Conservation (phyloP, 495 filamentous ascomycete species). For the Terfezia boudieri region DNA sequence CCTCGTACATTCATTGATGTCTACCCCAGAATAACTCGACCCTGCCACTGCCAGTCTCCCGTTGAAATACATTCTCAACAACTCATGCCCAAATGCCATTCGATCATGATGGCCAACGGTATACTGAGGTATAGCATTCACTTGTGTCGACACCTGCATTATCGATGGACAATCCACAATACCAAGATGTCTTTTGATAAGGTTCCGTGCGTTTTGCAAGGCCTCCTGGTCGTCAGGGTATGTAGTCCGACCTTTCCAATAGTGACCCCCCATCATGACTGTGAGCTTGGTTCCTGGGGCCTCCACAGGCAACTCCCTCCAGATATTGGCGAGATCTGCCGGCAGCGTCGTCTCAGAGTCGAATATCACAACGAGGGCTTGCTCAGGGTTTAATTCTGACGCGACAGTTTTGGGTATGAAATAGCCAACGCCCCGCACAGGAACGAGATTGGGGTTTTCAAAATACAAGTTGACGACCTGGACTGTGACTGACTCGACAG, state of each 20-base stretch:
- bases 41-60: slow-evolving; percentile 55
- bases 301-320: slow-evolving; percentile 28
- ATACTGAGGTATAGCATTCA: slow-evolving; percentile 78
- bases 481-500: slow-evolving; percentile 49
- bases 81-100: slow-evolving; percentile 34
- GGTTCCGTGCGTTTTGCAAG: slow-evolving; percentile 37
- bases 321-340: slow-evolving; percentile 11
- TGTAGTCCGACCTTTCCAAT: slow-evolving; percentile 41
- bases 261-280: slow-evolving; percentile 88
- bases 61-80: slow-evolving; percentile 34
- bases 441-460: slow-evolving; percentile 36
- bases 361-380: slow-evolving; percentile 75
- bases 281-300: slow-evolving; percentile 60
- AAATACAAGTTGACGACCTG: slow-evolving; percentile 88
- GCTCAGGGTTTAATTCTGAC: slow-evolving; percentile 53
- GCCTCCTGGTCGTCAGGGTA: slow-evolving; percentile 39
- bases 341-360: slow-evolving; percentile 41
- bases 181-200: slow-evolving; percentile 50
- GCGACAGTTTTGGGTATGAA: slow-evolving; percentile 55
- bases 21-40: slow-evolving; percentile 39
- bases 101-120: slow-evolving; percentile 46
- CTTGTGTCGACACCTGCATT: slow-evolving; percentile 37
- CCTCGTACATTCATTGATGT: background rate
- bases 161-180: slow-evolving; percentile 37
- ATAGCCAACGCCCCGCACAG: slow-evolving; percentile 64